phyloP scores from a whole-genome alignment of 495 filamentous ascomycete genomes.

The Aspergillus indologenus region DNA sequence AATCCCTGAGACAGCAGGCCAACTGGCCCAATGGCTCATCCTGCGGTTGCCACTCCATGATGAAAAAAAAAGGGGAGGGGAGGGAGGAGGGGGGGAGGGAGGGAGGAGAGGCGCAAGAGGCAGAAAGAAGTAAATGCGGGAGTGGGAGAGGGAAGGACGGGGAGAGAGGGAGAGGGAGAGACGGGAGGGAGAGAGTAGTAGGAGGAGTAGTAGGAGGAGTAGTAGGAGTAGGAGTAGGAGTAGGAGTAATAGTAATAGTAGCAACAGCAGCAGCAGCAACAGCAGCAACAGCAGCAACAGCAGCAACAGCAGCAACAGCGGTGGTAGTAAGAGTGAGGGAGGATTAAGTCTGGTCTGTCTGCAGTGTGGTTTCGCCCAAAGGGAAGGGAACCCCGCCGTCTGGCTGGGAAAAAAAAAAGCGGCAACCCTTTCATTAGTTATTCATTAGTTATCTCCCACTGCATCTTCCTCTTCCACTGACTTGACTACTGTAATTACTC shows the following conservation, averaged over 20 bases:
- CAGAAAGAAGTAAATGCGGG: constrained; percentile 2
- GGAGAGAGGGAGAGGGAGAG: neutral
- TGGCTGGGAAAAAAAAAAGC: neutral
- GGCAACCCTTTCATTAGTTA: no score
- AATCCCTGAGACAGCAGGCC: constrained; percentile 84
- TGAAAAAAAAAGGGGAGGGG: constrained; percentile 14
- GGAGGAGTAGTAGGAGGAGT: neutral
- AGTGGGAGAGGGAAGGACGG: neutral
- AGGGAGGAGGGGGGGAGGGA: neutral
- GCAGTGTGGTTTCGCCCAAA: neutral
- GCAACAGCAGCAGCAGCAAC: neutral
- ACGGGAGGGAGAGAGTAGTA: constrained; percentile 7
- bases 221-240: neutral
- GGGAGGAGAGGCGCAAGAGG: constrained; percentile 7
- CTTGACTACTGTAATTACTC: no score
- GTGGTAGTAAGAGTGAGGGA: no score
- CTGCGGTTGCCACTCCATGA: constrained; percentile 92
- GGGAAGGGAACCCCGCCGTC: neutral
- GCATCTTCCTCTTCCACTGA: neutral
- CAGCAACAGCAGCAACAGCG: neutral
- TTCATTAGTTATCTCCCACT: no score
- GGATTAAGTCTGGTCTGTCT: no score
- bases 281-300: neutral
- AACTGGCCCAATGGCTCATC: constrained; percentile 84
- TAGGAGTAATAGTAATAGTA: neutral